Evolutionary conservation across 345 rosid species (phyloP), one percentile per base, ranked within the genome.

Genomic region (Stellera chamaejasme): DNA sequence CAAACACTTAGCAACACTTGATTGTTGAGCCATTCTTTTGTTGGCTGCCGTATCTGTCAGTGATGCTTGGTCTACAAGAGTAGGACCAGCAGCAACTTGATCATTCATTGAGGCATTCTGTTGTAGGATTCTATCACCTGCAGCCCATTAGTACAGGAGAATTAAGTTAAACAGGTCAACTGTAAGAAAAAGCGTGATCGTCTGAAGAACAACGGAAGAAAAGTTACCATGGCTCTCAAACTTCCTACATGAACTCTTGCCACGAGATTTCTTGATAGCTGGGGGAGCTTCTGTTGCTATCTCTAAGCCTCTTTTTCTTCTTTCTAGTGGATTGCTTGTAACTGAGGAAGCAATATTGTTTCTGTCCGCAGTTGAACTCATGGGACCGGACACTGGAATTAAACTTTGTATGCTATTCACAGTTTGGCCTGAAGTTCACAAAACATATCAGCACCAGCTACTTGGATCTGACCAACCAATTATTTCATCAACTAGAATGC

Each of bases 1-100:
- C 75, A 89, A 75, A 69, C 86, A 74, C 80, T 89, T 86, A 5
- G 82, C 94, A 48, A 83, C 81, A 16, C 70, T 66, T 10, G 90
- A 79, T 46, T 67, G 75, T 11, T 73, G 70, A 54, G 55, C 59
- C 9, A 67, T 27, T 0, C 67, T 48, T 43, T 52, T 69, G 69
- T 45, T 56, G 42, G 58, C 47, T 25, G 62, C 51, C 7, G 48
- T n/a, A 43, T 58, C 51, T 13, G 59, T 49, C 2, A 65, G 15
- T 52, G 68, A 64, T 50, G 71, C 27, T 46, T 45, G 72, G 52
- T 62, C 60, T 27, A 42, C 54, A 2, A 78, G 45, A 10, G 70
- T 52, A 19, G 73, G 27, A 48, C 62, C 76, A 45, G 56, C 72
- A 70, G 32, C 50, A 44, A 32, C 61, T 26, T 28, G 52, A 13